Base-by-base conservation (phyloP, 352 stramenopile genomes). In the Phytophthora ramorum region DNA sequence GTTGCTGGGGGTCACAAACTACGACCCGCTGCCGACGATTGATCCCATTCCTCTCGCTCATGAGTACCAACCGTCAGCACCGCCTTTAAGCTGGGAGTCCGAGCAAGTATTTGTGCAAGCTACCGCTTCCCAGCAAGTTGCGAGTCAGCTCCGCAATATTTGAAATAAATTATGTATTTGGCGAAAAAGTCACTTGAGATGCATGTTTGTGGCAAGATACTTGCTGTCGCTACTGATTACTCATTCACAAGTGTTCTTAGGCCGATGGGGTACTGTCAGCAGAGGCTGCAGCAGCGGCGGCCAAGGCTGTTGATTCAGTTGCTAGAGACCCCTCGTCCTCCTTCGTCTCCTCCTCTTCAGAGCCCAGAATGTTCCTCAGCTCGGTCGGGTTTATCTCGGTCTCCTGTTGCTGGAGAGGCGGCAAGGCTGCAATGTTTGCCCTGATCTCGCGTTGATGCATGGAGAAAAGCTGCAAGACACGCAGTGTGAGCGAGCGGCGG, bases 311-410 rank as follows among this genome's bases (percentile, higher is more conserved):
- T 63, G 58, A 50, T 13, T 32, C 38, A 17, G 20, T 32, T 38
- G 32, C 17, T 32, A 52, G 1, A n/a, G 51, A 20, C 10, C 64
- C 60, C 34, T 78, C 66, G 28, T 79, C 71, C 13, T 81, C 66
- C 44, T 90, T 87, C 19, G 82, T 74, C 41, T 92, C 85, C n/a
- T 90, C 84, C 32, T 90, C 77, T 35, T 80, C 77, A 6, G 70
- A 59, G 9, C 69, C 79, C n/a, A 91, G 65, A 1, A 93, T 79
- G 12, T 77, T 81, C 45, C 87, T 71, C 16, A 91, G 51, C 38
- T 86, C 67, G 9, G 48, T 69, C 4, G 59, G 61, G 35, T 91
- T 79, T 30, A 75, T 73, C 48, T 85, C 71, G 4, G 49, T 73
- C 44, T 76, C 58, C 30, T 73, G 71, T 44, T 80, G 71, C 46